Evolutionary conservation across 176 grass and related monocot species (phyloP), one percentile per base, ranked within the genome.

Genomic region (Musa schizocarpa): DNA sequence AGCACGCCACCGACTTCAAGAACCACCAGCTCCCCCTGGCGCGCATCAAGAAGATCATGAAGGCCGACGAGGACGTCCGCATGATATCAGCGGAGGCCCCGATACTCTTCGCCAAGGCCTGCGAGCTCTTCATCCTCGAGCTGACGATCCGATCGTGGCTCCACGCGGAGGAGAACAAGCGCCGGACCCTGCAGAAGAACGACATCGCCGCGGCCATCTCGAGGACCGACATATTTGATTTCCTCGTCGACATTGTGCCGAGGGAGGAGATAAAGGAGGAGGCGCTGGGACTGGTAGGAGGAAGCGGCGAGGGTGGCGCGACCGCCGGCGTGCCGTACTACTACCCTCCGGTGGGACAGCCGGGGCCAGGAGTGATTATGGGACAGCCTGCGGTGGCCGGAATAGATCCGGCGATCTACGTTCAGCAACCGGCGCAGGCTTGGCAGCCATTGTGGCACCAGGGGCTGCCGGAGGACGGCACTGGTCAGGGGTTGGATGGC

Each of bases 81-180:
- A 80, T 80, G 78, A 80, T 80, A 29, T 80, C 78, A 9, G 78
- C 78, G 3, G 78, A 80, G 78, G 78, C 78, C n/a, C 78, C 78
- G 34, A 73, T 80, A 56, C 69, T 80, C 13, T 80, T 80, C 57
- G 69, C 78, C 69, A 80, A 80, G 69, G 78, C 78, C 49, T 80
- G 78, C 57, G 78, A 80, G 78, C 69, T 80, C 57, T 80, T 80
- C 69, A 73, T 80, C 68, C 78, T 80, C 48, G 78, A 80, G 78
- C 78, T 80, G 54, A 80, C 78, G 57, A 80, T 80, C 78, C 78
- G 78, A 13, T 80, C 78, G 12, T 80, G 78, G 78, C 78, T 80
- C 43, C 78, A 80, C 78, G 78, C 78, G 48, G 78, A 80, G 78
- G 78, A 80, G 78, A 80, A 80, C 78, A 80, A 80, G 78, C 78